Evolutionary conservation across 345 rosid species (phyloP).

Genomic region (Citrus hindsii): DNA sequence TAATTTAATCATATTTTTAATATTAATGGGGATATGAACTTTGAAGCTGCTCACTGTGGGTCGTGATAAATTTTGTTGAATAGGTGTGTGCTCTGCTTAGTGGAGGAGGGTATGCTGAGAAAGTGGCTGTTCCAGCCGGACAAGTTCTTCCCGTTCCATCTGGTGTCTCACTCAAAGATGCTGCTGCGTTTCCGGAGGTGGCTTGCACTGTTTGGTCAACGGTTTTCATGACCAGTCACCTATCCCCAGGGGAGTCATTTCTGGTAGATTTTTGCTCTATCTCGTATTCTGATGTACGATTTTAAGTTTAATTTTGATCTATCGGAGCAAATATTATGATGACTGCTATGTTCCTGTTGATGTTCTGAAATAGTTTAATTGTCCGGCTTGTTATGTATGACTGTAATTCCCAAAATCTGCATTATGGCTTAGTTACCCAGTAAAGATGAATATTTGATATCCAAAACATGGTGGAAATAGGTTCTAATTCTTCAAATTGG

Average conservation of each 20-base stretch:
- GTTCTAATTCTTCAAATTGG: neutral
- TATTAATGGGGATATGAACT: neutral
- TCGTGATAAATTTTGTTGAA: neutral
- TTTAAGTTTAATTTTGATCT: neutral
- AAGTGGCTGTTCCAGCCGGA: slow-evolving; percentile 60
- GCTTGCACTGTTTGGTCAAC: slow-evolving; percentile 81
- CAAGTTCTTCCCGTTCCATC: slow-evolving; percentile 56
- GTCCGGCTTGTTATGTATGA: neutral
- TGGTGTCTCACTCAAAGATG: slow-evolving; percentile 53
- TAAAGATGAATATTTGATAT: too few species aligned
- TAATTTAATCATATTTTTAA: neutral
- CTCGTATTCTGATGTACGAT: neutral
- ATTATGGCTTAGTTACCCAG: neutral
- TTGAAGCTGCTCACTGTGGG: neutral
- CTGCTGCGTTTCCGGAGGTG: slow-evolving; percentile 60
- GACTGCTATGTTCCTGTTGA: neutral
- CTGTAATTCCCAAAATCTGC: neutral
- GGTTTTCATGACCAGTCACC: slow-evolving; percentile 53
- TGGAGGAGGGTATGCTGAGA: slow-evolving; percentile 74
- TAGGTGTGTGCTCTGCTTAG: slow-evolving; percentile 66
- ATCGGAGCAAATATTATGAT: neutral
- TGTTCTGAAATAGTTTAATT: neutral
- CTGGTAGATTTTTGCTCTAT: slow-evolving; percentile 34
- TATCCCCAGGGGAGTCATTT: slow-evolving; percentile 53
- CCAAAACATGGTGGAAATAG: neutral